phyloP scores from a whole-genome alignment of 2,329 filamentous ascomycete species.

The Verticillium tricorpus region DNA sequence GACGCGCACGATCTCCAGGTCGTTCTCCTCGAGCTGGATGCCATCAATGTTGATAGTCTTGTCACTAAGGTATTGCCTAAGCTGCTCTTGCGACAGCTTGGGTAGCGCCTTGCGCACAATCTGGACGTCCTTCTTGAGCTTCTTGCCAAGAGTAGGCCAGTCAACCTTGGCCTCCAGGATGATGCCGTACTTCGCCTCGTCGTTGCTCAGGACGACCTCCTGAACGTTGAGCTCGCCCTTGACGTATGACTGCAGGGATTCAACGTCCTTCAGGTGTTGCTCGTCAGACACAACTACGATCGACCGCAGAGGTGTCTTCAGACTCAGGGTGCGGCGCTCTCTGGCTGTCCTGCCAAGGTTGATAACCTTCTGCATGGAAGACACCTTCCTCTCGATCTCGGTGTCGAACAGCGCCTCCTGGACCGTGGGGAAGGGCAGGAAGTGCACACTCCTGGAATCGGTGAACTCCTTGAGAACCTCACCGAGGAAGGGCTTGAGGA shows the following conservation, averaged over 20 bases:
- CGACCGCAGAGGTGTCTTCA: conserved; percentile 89
- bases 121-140: conserved; percentile 90
- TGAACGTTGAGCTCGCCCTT: conserved; percentile 87
- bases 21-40: conserved; percentile 75
- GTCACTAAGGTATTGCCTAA: conserved; percentile 69
- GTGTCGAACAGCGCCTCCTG: conserved; percentile 83
- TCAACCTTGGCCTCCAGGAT: conserved; percentile 87
- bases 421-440: conserved; percentile 84
- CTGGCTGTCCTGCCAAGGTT: conserved; percentile 82
- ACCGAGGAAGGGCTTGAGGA: conserved; percentile 77
- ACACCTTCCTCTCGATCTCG: conserved; percentile 79
- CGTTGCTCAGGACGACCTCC: conserved; percentile 76
- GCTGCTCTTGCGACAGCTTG: conserved; percentile 70
- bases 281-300: conserved; percentile 84
- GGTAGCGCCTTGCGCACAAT: conserved; percentile 91
- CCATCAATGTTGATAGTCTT: conserved; percentile 80
- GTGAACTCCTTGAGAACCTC: conserved; percentile 59
- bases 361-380: conserved; percentile 93
- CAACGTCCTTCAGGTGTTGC: conserved; percentile 81
- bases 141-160: conserved; percentile 93
- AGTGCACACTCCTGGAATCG: conserved; percentile 85
- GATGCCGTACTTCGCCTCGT: conserved; percentile 88
- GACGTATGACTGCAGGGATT: conserved; percentile 82
- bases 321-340: conserved; percentile 76
- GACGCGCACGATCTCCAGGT: conserved; percentile 51